Conservation (phyloP, 352 stramenopile genomes). For the Pythium brassicae region DNA sequence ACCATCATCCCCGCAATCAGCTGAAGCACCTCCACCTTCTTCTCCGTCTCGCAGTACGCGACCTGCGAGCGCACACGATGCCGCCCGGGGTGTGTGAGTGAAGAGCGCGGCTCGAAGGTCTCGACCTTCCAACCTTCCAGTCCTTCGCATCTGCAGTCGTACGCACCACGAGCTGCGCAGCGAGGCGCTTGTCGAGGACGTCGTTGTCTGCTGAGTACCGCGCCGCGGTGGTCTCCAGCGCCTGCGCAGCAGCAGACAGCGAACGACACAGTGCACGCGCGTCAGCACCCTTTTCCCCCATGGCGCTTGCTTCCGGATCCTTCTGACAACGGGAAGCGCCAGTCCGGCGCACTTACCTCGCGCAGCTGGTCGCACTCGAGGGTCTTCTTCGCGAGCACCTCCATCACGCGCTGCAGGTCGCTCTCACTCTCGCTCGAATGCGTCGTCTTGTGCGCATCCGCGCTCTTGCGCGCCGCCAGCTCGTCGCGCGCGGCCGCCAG, state of each 20-base stretch:
- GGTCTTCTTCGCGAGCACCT: slow-evolving; percentile 51
- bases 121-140: too few species aligned
- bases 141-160: neutral
- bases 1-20: slow-evolving; percentile 78
- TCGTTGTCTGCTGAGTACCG: slow-evolving; percentile 55
- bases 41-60: slow-evolving; percentile 64
- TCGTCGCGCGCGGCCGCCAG: slow-evolving; percentile 23
- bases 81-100: neutral
- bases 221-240: slow-evolving; percentile 49
- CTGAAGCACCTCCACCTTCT: slow-evolving; percentile 66
- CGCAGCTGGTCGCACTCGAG: slow-evolving; percentile 66
- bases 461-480: slow-evolving; percentile 15
- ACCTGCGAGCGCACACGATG: slow-evolving; percentile 22
- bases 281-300: too few species aligned
- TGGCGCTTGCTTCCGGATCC: too few species aligned
- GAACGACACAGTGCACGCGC: too few species aligned
- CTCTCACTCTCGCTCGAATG: slow-evolving; percentile 14
- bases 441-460: neutral
- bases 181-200: slow-evolving; percentile 65
- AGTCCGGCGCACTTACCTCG: slow-evolving; percentile 26
- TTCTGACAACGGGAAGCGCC: too few species aligned
- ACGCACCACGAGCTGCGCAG: slow-evolving; percentile 61
- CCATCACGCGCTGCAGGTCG: slow-evolving; percentile 51
- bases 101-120: neutral
- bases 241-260: slow-evolving; percentile 23